Conservation (phyloP, 2,329 filamentous ascomycete species). For the Cladosporium sphaerospermum region DNA sequence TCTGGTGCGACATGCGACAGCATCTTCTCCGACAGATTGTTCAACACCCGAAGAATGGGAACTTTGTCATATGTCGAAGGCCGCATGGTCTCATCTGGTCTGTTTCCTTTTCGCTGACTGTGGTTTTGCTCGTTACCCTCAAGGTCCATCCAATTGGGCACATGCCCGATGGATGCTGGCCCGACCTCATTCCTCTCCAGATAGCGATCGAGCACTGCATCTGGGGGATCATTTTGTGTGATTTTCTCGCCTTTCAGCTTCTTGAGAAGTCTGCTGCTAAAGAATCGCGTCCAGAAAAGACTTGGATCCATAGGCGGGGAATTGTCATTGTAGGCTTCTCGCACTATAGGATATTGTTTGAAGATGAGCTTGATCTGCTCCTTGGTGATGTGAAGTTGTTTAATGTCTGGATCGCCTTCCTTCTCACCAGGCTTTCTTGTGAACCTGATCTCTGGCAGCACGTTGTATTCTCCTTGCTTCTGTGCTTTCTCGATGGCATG, state of each 20-base stretch:
- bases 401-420: slow-evolving; percentile 59
- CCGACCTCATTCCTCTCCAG: slow-evolving; percentile 59
- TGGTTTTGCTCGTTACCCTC: slow-evolving; percentile 94
- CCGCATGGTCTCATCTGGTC: slow-evolving; percentile 84
- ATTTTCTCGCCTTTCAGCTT: slow-evolving; percentile 86
- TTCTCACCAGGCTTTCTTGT: slow-evolving; percentile 25
- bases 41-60: slow-evolving; percentile 82
- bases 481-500: slow-evolving; percentile 87
- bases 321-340: slow-evolving; percentile 86
- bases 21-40: slow-evolving; percentile 87
- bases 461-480: slow-evolving; percentile 85
- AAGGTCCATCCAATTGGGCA: slow-evolving; percentile 86
- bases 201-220: slow-evolving; percentile 80
- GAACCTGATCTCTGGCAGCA: slow-evolving; percentile 75
- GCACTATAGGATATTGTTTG: slow-evolving; percentile 83
- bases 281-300: slow-evolving; percentile 92
- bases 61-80: slow-evolving; percentile 68
- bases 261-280: slow-evolving; percentile 83
- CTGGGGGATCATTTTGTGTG: slow-evolving; percentile 66
- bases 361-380: slow-evolving; percentile 94
- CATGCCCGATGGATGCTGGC: slow-evolving; percentile 50
- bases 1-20: slow-evolving; percentile 79
- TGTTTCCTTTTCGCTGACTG: slow-evolving; percentile 78
- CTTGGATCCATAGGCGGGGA: slow-evolving; percentile 62
- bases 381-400: slow-evolving; percentile 76